phyloP scores from a whole-genome alignment of 164 flowering plant species.

The Magnolia changhungtana region DNA sequence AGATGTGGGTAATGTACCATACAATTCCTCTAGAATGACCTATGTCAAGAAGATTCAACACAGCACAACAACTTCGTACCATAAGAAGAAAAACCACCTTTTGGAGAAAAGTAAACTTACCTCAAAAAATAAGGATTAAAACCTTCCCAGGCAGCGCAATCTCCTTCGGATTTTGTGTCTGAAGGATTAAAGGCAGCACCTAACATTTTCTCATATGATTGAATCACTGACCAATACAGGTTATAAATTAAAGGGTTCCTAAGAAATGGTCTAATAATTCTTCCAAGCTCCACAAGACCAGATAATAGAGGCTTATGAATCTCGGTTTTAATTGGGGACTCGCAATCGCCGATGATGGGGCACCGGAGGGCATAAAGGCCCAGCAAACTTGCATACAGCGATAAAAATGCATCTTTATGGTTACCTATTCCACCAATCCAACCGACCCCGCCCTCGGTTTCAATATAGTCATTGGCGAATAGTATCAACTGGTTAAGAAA shows the following conservation, averaged over 20 bases:
- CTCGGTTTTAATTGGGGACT: slow-evolving; percentile 18
- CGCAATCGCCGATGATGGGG: slow-evolving; percentile 19
- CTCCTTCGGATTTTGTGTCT: slow-evolving; percentile 15
- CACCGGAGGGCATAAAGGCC: slow-evolving; percentile 65
- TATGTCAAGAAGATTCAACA: not conserved
- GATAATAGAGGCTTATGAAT: slow-evolving; percentile 22
- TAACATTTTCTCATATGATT: slow-evolving; percentile 40
- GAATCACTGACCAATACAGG: slow-evolving; percentile 48
- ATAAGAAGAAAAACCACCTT: not conserved
- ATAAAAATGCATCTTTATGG: slow-evolving; percentile 85
- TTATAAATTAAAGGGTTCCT: slow-evolving; percentile 71
- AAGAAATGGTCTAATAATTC: slow-evolving; percentile 51
- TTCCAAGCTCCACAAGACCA: slow-evolving; percentile 53
- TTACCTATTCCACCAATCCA: slow-evolving; percentile 95
- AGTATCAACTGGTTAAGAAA: slow-evolving; percentile 52
- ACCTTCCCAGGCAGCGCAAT: slow-evolving; percentile 50
- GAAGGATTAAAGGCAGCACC: slow-evolving; percentile 18
- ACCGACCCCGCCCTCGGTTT: slow-evolving; percentile 27
- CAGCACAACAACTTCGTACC: not conserved
- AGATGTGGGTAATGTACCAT: too few relatives aligned
- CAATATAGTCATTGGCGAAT: slow-evolving; percentile 35
- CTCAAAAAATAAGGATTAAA: slow-evolving; percentile 81
- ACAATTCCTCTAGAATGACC: not conserved
- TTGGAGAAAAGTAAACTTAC: slow-evolving; percentile 16
- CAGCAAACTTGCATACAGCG: slow-evolving; percentile 73